These are phyloP conservation scores for Helichrysum umbraculigerum DNA, from an alignment of 129 eudicot genomes.

Conservation along the genomic window DNA sequence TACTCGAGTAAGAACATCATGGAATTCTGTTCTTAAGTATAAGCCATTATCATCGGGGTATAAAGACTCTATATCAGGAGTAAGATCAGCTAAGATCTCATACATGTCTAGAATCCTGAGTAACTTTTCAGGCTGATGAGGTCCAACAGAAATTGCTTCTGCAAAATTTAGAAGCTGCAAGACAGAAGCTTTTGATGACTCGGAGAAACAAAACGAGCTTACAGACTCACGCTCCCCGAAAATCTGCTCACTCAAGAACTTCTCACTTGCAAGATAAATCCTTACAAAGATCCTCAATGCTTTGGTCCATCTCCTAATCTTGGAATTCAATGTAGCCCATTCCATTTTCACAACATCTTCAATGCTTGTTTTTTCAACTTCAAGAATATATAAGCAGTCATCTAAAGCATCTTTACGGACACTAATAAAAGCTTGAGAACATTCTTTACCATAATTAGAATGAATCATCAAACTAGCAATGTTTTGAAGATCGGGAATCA, in stretches of 20 bases:
- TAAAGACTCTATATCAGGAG: slow-evolving; percentile 59
- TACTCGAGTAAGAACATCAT: slow-evolving; percentile 49
- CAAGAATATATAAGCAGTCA: slow-evolving; percentile 70
- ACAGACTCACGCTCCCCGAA: slow-evolving; percentile 52
- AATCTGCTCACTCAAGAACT: slow-evolving; percentile 62
- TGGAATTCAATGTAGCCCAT: slow-evolving; percentile 69
- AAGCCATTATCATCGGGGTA: slow-evolving; percentile 55
- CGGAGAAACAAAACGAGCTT: slow-evolving; percentile 54
- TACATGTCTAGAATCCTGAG: slow-evolving; percentile 81
- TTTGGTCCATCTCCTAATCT: slow-evolving; percentile 71
- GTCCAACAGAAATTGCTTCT: slow-evolving; percentile 81
- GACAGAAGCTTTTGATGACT: slow-evolving; percentile 65
- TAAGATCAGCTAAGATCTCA: slow-evolving; percentile 65
- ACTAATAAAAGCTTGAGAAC: slow-evolving; percentile 62
- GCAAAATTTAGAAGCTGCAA: slow-evolving; percentile 73
- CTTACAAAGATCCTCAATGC: slow-evolving; percentile 69
- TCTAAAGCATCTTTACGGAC: slow-evolving; percentile 75
- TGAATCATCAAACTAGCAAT: slow-evolving; percentile 74
- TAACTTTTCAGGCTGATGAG: slow-evolving; percentile 81
- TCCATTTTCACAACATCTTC: slow-evolving; percentile 90
- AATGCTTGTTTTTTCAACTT: slow-evolving; percentile 71
- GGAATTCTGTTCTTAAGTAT: slow-evolving; percentile 50
- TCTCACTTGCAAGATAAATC: slow-evolving; percentile 78
- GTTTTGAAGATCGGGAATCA: slow-evolving; percentile 58
- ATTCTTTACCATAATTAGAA: slow-evolving; percentile 63